Conservation (phyloP, 495 filamentous ascomycete species). For the Talaromyces liani region DNA sequence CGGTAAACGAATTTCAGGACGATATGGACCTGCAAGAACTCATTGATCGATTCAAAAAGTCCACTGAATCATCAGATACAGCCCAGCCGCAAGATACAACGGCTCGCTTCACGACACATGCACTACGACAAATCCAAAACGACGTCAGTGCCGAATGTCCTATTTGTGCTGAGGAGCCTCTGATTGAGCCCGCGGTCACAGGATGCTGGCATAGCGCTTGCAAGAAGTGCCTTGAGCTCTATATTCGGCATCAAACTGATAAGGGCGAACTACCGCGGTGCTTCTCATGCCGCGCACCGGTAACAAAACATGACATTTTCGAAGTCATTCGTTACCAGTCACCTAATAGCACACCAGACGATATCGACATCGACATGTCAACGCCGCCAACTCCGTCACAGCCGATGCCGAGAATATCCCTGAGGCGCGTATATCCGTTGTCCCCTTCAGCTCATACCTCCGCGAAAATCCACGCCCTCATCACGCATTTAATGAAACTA, state of each 20-base stretch:
- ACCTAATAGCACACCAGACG: constrained; percentile 17
- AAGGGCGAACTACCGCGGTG: constrained; percentile 69
- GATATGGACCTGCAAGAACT: constrained; percentile 92
- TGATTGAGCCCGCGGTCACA: constrained; percentile 87
- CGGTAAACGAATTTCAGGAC: constrained; percentile 72
- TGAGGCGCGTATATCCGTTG: constrained; percentile 69
- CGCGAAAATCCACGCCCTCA: constrained; percentile 76
- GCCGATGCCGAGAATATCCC: constrained; percentile 56
- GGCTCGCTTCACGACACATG: constrained; percentile 71
- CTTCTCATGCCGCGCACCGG: constrained; percentile 78
- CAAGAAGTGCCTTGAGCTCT: constrained; percentile 80
- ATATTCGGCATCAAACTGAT: constrained; percentile 77
- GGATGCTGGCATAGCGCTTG: constrained; percentile 97
- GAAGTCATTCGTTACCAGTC: constrained; percentile 64
- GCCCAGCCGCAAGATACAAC: constrained; percentile 22
- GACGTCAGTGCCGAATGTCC: constrained; percentile 87
- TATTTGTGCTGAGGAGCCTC: constrained; percentile 89
- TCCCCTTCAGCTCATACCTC: constrained; percentile 56
- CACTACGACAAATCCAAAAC: constrained; percentile 81
- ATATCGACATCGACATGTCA: constrained; percentile 25
- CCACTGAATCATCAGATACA: constrained; percentile 51
- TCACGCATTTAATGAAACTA: constrained; percentile 63
- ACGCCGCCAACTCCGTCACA: constrained; percentile 26
- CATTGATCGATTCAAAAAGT: constrained; percentile 71
- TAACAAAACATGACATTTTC: constrained; percentile 81